Evolutionary conservation across 164 flowering plant species (phyloP).

Genomic region (Vitis cinerea): DNA sequence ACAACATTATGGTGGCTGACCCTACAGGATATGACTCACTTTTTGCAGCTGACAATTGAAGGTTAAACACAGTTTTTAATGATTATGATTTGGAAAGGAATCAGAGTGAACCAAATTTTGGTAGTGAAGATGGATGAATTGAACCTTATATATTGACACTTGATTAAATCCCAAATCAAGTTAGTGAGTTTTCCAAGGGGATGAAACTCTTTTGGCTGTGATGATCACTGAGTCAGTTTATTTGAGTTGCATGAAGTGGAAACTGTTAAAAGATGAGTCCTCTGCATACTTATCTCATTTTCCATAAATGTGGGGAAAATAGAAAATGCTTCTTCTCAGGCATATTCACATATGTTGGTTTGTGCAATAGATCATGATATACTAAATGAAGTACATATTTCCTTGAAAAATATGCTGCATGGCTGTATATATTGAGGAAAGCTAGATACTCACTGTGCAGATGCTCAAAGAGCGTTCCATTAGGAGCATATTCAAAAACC

Average conservation of each 20-base stretch:
- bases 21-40: too few relatives aligned
- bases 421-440: background rate
- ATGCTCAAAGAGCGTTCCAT: constrained; percentile 83
- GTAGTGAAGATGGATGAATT: too few relatives aligned
- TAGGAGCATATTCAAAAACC: constrained; percentile 86
- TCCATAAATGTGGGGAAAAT: too few relatives aligned
- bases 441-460: constrained; percentile 56
- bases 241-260: background rate
- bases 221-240: background rate
- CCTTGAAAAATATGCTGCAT: background rate
- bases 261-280: background rate
- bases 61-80: too few relatives aligned
- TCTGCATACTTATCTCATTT: background rate
- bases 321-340: background rate
- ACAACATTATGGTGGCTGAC: background rate
- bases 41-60: too few relatives aligned
- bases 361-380: background rate
- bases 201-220: too few relatives aligned
- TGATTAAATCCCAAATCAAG: too few relatives aligned
- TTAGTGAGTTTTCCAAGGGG: too few relatives aligned
- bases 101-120: too few relatives aligned
- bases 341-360: background rate
- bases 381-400: background rate
- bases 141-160: too few relatives aligned
- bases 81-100: too few relatives aligned